Evolutionary conservation across 164 flowering plant genomes (phyloP).

Genomic region (Dillenia suffruticosa): DNA sequence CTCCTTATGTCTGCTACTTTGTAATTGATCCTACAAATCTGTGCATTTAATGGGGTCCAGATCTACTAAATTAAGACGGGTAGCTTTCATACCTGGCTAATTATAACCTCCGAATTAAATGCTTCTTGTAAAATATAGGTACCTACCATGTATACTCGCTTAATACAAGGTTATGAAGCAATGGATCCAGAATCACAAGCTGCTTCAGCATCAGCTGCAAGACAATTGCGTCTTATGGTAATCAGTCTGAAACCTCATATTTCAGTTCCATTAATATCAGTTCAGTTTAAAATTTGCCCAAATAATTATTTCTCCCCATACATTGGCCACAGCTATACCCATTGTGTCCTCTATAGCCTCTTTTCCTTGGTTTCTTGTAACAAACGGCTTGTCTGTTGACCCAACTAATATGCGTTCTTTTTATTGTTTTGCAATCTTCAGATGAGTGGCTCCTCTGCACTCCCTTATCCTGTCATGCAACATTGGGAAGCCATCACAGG

Average conservation of each 20-base stretch:
- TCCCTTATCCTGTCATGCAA: slow-evolving; percentile 91
- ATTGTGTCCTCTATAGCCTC: too few species aligned
- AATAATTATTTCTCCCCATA: too few species aligned
- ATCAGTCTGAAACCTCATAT: slow-evolving; percentile 9
- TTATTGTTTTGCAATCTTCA: slow-evolving; percentile 11
- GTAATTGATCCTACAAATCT: too few species aligned
- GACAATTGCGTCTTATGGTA: slow-evolving; percentile 95
- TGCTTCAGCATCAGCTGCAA: slow-evolving; percentile 75
- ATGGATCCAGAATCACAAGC: slow-evolving; percentile 74
- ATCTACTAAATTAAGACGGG: too few species aligned
- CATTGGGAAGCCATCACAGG: slow-evolving; percentile 95
- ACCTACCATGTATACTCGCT: slow-evolving; percentile 92
- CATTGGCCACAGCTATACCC: too few species aligned
- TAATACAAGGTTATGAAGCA: slow-evolving; percentile 91
- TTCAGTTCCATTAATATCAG: not conserved
- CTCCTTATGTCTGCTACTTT: too few species aligned
- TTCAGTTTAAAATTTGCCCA: too few species aligned
- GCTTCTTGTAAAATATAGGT: slow-evolving; percentile 46
- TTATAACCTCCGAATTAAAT: slow-evolving; percentile 1
- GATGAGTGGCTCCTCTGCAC: slow-evolving; percentile 99
- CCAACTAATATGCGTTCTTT: too few species aligned
- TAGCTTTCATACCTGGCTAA: not conserved
- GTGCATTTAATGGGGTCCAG: too few species aligned
- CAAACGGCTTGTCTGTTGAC: too few species aligned
- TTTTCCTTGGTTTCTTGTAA: too few species aligned